Evolutionary conservation across 2,329 filamentous ascomycete species (phyloP).

Genomic region (Botrytis tulipae): DNA sequence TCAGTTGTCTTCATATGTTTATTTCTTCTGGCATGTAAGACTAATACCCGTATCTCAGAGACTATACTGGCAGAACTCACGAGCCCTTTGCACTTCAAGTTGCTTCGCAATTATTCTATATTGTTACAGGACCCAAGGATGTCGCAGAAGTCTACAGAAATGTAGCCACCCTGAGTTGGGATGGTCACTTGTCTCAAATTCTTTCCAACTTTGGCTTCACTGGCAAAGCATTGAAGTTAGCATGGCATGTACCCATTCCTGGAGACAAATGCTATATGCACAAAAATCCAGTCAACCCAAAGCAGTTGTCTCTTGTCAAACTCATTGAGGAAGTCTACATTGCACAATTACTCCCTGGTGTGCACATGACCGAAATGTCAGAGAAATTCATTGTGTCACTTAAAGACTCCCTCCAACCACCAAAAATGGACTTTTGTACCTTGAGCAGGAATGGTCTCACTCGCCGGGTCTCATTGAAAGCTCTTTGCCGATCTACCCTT

Average conservation of each 20-base stretch:
- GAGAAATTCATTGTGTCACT: neutral
- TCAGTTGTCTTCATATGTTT: neutral
- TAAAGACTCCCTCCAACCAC: constrained; percentile 1
- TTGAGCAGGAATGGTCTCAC: constrained; percentile 5
- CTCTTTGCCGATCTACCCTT: constrained; percentile 5
- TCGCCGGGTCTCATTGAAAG: constrained; percentile 5
- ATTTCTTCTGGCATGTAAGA: neutral
- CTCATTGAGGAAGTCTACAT: constrained; percentile 15
- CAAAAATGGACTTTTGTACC: constrained; percentile 12
- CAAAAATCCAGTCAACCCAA: constrained; percentile 13
- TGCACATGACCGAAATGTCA: constrained; percentile 15
- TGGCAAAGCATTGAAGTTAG: constrained; percentile 7
- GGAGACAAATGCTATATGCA: constrained; percentile 16
- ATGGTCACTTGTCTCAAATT: constrained; percentile 12
- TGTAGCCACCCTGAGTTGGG: constrained; percentile 8
- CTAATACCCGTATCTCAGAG: neutral
- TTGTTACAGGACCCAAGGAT: neutral
- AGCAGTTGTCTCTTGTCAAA: constrained; percentile 6
- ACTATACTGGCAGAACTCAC: neutral
- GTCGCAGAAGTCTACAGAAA: constrained; percentile 13
- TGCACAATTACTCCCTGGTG: constrained; percentile 10
- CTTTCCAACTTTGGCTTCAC: constrained; percentile 11
- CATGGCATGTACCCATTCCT: constrained; percentile 7
- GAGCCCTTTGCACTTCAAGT: constrained; percentile 9
- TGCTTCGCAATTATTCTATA: constrained; percentile 13